Evolutionary conservation across 805 yeast genomes (phyloP), one percentile per base, ranked within the genome.

Genomic region (Yarrowia porcina): DNA sequence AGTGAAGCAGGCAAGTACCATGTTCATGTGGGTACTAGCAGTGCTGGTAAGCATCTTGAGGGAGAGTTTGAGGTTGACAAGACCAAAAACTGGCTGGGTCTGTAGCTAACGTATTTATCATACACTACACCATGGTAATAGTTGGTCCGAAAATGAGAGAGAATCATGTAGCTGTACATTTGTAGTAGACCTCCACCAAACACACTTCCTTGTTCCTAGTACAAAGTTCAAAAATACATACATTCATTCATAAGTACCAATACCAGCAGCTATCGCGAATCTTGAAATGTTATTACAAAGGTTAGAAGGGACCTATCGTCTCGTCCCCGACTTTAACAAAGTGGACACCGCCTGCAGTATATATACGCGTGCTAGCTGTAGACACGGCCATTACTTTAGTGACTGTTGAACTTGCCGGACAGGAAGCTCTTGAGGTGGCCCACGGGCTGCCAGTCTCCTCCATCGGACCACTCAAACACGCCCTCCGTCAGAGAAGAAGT

Each of bases 371-470:
- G 44, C 50, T 44, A 44, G 50, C 33, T 44, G 50, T 44, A 45
- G 52, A 45, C 52, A 45, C 52, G 49, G 25, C 17, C n/a, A 45
- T 45, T 45, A 44, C 57, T 21, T 39, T 50, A 52, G 13, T 36
- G 42, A 27, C 59, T 35, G 59, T 52, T 52, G 59, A 52, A 52
- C 44, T 52, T 52, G 23, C 59, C 59, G 15, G 39, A 30, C 32
- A 52, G 42, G 28, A 52, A 52, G 44, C 59, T 56, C 49, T 56
- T 56, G 61, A 56, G 28, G 21, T 42, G 33, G 21, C 64, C 52
- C 39, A 60, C 33, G 28, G 57, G 35, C 39, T 61, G 54, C 60
- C 57, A 42, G 49, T 21, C 47, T 66, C 69, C 30, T 65, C 70
- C 21, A 65, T 49, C 28, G 59, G 66, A 39, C 61, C 61, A 56